These are phyloP conservation scores for Phytophthora sp. DNA, from an alignment of 352 stramenopile species.

Conservation along the genomic window DNA sequence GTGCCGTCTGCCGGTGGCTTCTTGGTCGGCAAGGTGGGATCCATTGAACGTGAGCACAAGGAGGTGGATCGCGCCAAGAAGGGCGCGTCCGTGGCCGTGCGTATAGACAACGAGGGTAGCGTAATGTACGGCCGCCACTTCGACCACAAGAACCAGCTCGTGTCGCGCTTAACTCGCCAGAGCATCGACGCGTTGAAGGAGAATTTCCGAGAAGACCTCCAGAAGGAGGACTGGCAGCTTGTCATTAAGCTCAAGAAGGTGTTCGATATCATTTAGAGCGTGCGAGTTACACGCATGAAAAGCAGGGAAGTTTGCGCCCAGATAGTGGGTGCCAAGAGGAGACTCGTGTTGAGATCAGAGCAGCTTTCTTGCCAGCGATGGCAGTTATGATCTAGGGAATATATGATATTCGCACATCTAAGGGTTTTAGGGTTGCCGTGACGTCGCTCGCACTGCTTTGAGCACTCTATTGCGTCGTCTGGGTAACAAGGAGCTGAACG, in stretches of 20 bases:
- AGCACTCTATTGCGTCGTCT: constrained; percentile 88
- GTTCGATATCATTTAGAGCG: constrained; percentile 96
- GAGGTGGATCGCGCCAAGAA: constrained; percentile 96
- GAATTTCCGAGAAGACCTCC: constrained; percentile 98
- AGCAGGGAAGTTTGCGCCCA: constrained; percentile 16
- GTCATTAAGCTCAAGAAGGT: constrained; percentile 99
- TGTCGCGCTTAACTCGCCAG: constrained; percentile 86
- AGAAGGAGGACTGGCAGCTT: constrained; percentile 98
- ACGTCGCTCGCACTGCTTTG: constrained; percentile 83
- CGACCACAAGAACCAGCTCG: constrained; percentile 91
- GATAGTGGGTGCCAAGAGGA: constrained; percentile 17
- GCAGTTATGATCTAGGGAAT: constrained; percentile 33
- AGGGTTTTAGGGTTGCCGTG: too few species aligned
- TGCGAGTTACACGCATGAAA: constrained; percentile 11
- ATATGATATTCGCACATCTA: constrained; percentile 28
- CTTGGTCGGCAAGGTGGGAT: constrained; percentile 95
- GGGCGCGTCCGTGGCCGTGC: constrained; percentile 94
- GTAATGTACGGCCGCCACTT: constrained; percentile 98
- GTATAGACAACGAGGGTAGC: constrained; percentile 96
- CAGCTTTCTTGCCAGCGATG: constrained; percentile 15
- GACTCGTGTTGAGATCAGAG: constrained; percentile 23
- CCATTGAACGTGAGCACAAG: constrained; percentile 97
- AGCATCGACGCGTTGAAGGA: constrained; percentile 99
- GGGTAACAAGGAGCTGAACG: constrained; percentile 90
- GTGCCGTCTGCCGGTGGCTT: constrained; percentile 75